These are phyloP conservation scores for Cyberlindnera suaveolens DNA, from an alignment of 805 yeast species.

Conservation along the genomic window DNA sequence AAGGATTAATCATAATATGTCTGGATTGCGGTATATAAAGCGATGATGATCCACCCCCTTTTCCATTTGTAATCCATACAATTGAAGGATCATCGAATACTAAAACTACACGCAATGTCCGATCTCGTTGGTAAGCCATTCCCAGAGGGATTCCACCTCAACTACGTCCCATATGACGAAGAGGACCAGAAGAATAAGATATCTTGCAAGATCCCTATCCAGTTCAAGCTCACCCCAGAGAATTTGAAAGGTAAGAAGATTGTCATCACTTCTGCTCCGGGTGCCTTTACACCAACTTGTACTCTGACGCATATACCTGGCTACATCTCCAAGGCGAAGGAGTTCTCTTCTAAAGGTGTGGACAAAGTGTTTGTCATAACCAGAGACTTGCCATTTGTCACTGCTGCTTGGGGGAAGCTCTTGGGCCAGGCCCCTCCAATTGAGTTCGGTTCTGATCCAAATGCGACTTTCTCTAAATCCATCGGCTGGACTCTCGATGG, in stretches of 20 bases:
- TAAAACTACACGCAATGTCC: neutral
- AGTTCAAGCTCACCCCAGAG: slow-evolving; percentile 20
- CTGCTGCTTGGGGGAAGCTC: slow-evolving; percentile 56
- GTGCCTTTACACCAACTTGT: slow-evolving; percentile 85
- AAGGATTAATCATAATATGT: too few species aligned
- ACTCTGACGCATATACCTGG: slow-evolving; percentile 68
- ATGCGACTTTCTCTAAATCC: slow-evolving; percentile 48
- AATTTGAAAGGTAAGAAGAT: slow-evolving; percentile 30
- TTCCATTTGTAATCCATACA: too few species aligned
- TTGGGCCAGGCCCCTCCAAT: slow-evolving; percentile 29
- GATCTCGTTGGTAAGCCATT: slow-evolving; percentile 19
- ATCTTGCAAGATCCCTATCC: slow-evolving; percentile 22
- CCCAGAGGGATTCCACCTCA: slow-evolving; percentile 25
- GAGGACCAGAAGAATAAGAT: slow-evolving; percentile 22
- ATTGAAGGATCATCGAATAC: neutral
- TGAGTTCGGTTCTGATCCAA: slow-evolving; percentile 61
- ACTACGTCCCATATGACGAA: slow-evolving; percentile 23
- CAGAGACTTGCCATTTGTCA: slow-evolving; percentile 68
- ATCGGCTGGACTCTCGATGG: slow-evolving; percentile 55
- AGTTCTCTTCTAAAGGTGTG: slow-evolving; percentile 53
- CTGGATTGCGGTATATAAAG: neutral
- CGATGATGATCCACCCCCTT: neutral
- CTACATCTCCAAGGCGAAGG: slow-evolving; percentile 41
- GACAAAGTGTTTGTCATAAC: slow-evolving; percentile 55
- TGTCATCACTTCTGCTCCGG: slow-evolving; percentile 73